phyloP scores from a whole-genome alignment of 1,139 yeast genomes.

The Candida sanyaensis region DNA sequence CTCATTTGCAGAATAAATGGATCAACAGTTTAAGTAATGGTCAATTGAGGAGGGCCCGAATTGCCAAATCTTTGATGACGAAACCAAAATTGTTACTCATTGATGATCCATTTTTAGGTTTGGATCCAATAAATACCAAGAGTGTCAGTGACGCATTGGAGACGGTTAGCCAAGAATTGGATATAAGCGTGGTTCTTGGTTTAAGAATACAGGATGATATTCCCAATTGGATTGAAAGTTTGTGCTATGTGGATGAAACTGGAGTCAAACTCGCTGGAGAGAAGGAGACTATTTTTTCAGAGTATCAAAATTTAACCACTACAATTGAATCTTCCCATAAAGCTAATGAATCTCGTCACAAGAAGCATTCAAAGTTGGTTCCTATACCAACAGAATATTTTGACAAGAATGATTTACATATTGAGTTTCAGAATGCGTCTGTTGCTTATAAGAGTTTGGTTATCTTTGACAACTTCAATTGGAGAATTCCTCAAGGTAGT shows the following conservation, averaged over 20 bases:
- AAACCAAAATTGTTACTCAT: slow-evolving; percentile 68
- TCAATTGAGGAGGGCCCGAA: slow-evolving; percentile 84
- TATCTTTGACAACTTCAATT: slow-evolving; percentile 58
- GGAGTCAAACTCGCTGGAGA: slow-evolving; percentile 58
- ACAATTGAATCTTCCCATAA: slow-evolving; percentile 10
- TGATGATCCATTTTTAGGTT: slow-evolving; percentile 91
- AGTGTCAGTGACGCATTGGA: slow-evolving; percentile 52
- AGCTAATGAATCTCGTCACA: slow-evolving; percentile 9
- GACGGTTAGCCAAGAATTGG: slow-evolving; percentile 25
- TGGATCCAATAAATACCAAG: slow-evolving; percentile 73
- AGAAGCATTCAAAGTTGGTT: slow-evolving; percentile 4
- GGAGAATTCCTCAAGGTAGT: slow-evolving; percentile 72
- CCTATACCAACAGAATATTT: slow-evolving; percentile 11
- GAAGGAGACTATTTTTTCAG: slow-evolving; percentile 17
- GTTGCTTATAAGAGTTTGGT: slow-evolving; percentile 67
- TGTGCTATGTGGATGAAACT: slow-evolving; percentile 58
- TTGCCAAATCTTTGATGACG: slow-evolving; percentile 71
- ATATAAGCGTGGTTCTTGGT: slow-evolving; percentile 60
- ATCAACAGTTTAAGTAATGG: slow-evolving; percentile 90
- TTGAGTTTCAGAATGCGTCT: slow-evolving; percentile 64
- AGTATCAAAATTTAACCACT: not conserved
- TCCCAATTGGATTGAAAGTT: slow-evolving; percentile 78
- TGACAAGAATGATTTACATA: slow-evolving; percentile 23
- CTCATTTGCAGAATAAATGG: slow-evolving; percentile 67
- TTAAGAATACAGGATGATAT: slow-evolving; percentile 71